phyloP scores from a whole-genome alignment of 1,284 basidiomycete genomes.

The Rhodotorula sp. region DNA sequence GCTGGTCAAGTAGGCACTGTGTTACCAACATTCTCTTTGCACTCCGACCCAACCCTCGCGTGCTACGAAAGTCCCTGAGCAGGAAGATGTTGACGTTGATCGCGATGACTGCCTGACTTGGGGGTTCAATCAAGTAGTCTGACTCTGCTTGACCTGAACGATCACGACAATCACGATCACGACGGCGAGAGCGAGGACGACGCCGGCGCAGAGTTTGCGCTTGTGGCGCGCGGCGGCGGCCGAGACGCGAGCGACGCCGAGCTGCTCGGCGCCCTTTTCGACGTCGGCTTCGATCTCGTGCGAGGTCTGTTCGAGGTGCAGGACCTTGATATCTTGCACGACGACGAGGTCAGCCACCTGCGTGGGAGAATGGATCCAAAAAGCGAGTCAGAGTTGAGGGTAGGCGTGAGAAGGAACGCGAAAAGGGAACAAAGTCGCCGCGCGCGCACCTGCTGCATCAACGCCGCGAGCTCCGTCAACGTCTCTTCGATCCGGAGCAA shows the following conservation, averaged over 20 bases:
- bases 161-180: slow-evolving; percentile 13
- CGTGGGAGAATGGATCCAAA: not conserved
- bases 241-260: slow-evolving; percentile 8
- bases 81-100: not conserved
- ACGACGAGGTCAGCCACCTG: slow-evolving; percentile 31
- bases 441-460: slow-evolving; percentile 20
- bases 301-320: slow-evolving; percentile 7
- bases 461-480: slow-evolving; percentile 14
- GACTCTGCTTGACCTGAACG: slow-evolving; percentile 4
- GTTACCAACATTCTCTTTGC: too few species aligned
- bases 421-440: not conserved
- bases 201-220: slow-evolving; percentile 28
- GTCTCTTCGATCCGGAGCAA: slow-evolving; percentile 12
- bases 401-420: not conserved
- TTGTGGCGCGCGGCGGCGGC: slow-evolving; percentile 27
- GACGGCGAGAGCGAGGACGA: slow-evolving; percentile 8
- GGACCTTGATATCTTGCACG: slow-evolving; percentile 18
- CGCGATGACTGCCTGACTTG: not conserved
- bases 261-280: slow-evolving; percentile 3
- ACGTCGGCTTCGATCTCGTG: slow-evolving; percentile 6
- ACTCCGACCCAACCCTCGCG: too few species aligned
- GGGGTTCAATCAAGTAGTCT: too few species aligned
- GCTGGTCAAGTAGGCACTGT: not conserved
- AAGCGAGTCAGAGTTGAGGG: too few species aligned
- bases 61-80: not conserved